Percentiles rank a stretch among this genome's conserved stretches.
Conservation (phyloP, 1,139 yeast genomes). For the Sugiyamaella novakii region DNA sequence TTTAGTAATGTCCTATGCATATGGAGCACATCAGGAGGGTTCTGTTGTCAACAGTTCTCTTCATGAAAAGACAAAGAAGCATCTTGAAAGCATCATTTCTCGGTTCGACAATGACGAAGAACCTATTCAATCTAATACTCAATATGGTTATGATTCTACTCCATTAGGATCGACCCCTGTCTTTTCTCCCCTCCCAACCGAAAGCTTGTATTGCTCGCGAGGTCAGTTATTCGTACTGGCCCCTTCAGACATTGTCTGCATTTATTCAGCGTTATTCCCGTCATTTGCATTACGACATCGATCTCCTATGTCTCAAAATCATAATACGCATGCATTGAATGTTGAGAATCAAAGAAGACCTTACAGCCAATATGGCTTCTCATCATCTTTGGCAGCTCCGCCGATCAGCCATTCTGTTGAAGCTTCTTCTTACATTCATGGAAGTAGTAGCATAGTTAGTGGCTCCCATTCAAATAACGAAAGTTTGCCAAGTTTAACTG, state of each 20-base stretch:
- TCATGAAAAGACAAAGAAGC: constrained; percentile 21
- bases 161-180: constrained; percentile 8
- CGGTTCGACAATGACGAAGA: constrained; percentile 14
- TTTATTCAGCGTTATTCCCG: constrained; percentile 39
- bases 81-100: constrained; percentile 21
- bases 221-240: constrained; percentile 39
- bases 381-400: constrained; percentile 11
- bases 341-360: constrained; percentile 16
- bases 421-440: constrained; percentile 9
- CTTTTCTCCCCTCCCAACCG: constrained; percentile 11
- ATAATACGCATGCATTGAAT: constrained; percentile 12
- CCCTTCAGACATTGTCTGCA: constrained; percentile 39
- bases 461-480: constrained; percentile 22
- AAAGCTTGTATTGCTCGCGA: constrained; percentile 25
- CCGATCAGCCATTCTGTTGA: constrained; percentile 10
- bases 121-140: neutral
- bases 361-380: constrained; percentile 18
- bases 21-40: constrained; percentile 24
- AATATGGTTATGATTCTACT: neutral
- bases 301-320: constrained; percentile 11
- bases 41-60: constrained; percentile 17
- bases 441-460: constrained; percentile 5
- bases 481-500: constrained; percentile 27
- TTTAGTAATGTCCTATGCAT: constrained; percentile 26
- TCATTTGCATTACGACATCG: constrained; percentile 26